Base-by-base conservation (phyloP, 495 filamentous ascomycete genomes). In the Trichoderma gamsii region DNA sequence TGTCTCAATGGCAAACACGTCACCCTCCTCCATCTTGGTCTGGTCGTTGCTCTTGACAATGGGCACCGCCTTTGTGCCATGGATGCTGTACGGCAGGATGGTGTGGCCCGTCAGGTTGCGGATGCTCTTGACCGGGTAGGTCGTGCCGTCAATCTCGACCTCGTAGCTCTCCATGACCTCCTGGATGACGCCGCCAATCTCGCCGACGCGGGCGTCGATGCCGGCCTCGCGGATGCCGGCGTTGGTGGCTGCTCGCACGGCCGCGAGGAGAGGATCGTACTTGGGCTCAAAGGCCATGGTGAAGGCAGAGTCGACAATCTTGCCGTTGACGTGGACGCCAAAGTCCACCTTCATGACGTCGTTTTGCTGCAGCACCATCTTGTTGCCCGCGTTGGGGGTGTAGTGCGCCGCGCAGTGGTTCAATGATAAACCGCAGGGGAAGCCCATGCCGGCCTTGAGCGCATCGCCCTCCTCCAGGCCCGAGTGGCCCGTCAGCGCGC, bases 261-360 rank as follows among this genome's bases (percentile, higher is more conserved):
- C 92, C 52, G 84, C 86, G 18, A 96, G 82, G 18, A 97, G 82
- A 69, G 89, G 89, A 73, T 96, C 92, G 75, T 96, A 96, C 66
- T 88, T 86, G 0, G 88, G 90, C 73, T 97, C 89, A 71, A 92
- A 95, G 21, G 92, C 82, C 83, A 97, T 84, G 15, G 93, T 97
- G 76, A 97, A 97, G 6, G 93, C 93, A 76, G 90, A 93, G 79
- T 97, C 93, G 32, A 97, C 90, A 73, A 97, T 97, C 66, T 89
- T 84, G 11, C 93, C 93, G 74, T 93, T 95, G 72, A 97, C 85
- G 71, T 97, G 93, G 11, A 94, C 91, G 46, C 93, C 93, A 69
- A 96, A 92, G 76, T 97, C 93, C 56, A 97, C 90, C 76, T 93
- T 96, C 89, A 97, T 88, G 41, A 97, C 92, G 78, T 97, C 92